Conservation (phyloP, 129 eudicot species). For the Artemisia annua region DNA sequence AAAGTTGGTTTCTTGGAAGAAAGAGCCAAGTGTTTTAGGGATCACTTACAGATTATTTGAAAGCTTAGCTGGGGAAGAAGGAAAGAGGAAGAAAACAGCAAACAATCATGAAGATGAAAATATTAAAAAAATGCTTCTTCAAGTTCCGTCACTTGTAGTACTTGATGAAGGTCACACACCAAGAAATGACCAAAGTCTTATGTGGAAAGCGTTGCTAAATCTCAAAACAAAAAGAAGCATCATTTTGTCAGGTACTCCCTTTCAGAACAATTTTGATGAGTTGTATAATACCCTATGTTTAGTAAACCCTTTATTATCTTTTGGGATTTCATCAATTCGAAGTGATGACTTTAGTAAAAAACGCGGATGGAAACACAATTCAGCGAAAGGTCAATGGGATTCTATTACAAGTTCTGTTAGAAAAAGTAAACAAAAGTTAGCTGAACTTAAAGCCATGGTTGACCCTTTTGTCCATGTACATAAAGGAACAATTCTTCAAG, state of each 20-base stretch:
- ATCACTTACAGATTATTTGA: slow-evolving; percentile 59
- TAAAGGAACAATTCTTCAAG: slow-evolving; percentile 60
- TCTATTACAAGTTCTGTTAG: slow-evolving; percentile 33
- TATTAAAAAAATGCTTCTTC: slow-evolving; percentile 42
- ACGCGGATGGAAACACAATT: slow-evolving; percentile 27
- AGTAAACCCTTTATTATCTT: slow-evolving; percentile 51
- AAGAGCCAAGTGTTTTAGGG: slow-evolving; percentile 59
- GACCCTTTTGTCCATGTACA: slow-evolving; percentile 76
- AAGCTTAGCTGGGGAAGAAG: slow-evolving; percentile 49
- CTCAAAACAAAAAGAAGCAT: slow-evolving; percentile 58
- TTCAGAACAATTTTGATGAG: slow-evolving; percentile 77
- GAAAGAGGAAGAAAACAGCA: slow-evolving; percentile 9
- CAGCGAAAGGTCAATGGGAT: slow-evolving; percentile 39
- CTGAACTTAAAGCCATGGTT: slow-evolving; percentile 40
- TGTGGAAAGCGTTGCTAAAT: slow-evolving; percentile 56
- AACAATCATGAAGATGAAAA: slow-evolving; percentile 20
- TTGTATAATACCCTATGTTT: slow-evolving; percentile 56
- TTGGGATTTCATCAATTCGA: slow-evolving; percentile 14
- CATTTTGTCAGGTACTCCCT: slow-evolving; percentile 81
- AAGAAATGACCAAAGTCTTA: slow-evolving; percentile 44
- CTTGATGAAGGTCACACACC: slow-evolving; percentile 99
- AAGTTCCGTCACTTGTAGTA: slow-evolving; percentile 53
- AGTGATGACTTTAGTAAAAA: slow-evolving; percentile 17
- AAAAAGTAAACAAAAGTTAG: slow-evolving; percentile 15
- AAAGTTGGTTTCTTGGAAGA: slow-evolving; percentile 55